Percentiles rank a stretch among this genome's conserved stretches.
Conservation (phyloP, 352 stramenopile genomes). For the Phytopythium sindhum region DNA sequence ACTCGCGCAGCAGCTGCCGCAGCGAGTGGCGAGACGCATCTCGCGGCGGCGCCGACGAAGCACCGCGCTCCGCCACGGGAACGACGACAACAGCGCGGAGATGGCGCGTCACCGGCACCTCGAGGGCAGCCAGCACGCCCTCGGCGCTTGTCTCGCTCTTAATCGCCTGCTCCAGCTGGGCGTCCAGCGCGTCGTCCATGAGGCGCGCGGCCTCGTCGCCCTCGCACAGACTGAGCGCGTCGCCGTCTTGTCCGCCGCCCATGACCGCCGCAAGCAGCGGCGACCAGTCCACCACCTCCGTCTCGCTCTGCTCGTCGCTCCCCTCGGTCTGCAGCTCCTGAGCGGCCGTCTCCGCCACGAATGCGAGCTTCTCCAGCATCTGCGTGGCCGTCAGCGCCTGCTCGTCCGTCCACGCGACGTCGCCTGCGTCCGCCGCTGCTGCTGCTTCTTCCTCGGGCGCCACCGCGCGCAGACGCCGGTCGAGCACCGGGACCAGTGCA, state of each 20-base stretch:
- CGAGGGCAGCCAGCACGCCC: neutral
- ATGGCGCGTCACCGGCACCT: neutral
- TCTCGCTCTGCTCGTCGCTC: neutral
- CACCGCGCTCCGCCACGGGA: neutral
- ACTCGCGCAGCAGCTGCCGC: conserved; percentile 42
- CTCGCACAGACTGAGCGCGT: neutral
- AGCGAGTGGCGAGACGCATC: conserved; percentile 36
- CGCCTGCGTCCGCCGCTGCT: neutral
- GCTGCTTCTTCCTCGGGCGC: neutral
- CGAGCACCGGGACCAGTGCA: neutral
- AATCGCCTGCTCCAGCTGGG: neutral
- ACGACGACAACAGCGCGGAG: neutral
- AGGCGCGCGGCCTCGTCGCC: neutral
- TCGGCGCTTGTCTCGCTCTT: neutral
- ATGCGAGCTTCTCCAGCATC: conserved; percentile 9
- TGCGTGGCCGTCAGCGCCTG: conserved; percentile 3
- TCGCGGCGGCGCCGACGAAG: neutral
- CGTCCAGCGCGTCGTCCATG: conserved; percentile 5
- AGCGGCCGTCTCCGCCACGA: conserved; percentile 4
- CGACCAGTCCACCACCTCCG: conserved; percentile 2
- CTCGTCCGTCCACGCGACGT: conserved; percentile 6
- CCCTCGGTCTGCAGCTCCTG: neutral
- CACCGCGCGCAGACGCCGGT: neutral
- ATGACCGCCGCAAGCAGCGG: conserved; percentile 1
- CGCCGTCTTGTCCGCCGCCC: neutral